These are phyloP conservation scores for Pleurozium schreberi DNA, from an alignment of 225 moss, liverwort and hornwort genomes.

Conservation along the genomic window DNA sequence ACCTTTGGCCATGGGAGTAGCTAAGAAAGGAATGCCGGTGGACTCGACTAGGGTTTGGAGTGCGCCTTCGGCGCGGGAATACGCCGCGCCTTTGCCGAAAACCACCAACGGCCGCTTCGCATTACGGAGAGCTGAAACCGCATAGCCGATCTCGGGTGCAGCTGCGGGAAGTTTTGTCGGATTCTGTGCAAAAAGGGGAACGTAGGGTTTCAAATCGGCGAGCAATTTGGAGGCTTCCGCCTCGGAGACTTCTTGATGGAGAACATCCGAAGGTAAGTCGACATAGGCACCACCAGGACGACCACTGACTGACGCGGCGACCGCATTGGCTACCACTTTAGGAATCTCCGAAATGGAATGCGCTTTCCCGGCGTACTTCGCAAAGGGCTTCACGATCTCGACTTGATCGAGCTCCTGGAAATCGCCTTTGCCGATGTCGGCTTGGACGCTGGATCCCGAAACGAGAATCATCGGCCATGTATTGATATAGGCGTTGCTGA, in stretches of 20 bases:
- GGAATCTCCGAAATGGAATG: slow-evolving; percentile 68
- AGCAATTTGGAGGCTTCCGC: slow-evolving; percentile 52
- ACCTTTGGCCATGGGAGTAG: slow-evolving; percentile 97
- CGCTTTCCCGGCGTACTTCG: slow-evolving; percentile 82
- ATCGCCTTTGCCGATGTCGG: slow-evolving; percentile 88
- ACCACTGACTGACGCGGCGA: slow-evolving; percentile 46
- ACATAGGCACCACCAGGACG: slow-evolving; percentile 84
- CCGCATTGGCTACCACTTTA: slow-evolving; percentile 51
- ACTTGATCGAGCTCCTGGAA: slow-evolving; percentile 94
- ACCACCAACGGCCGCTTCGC: slow-evolving; percentile 86
- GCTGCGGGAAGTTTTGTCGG: slow-evolving; percentile 33
- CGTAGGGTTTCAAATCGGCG: slow-evolving; percentile 26
- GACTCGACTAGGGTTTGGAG: slow-evolving; percentile 56
- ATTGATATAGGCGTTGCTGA: slow-evolving; percentile 92
- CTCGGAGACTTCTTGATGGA: slow-evolving; percentile 72
- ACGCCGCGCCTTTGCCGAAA: slow-evolving; percentile 93
- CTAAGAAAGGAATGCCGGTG: slow-evolving; percentile 80
- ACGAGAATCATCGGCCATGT: slow-evolving; percentile 89
- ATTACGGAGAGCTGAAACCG: slow-evolving; percentile 53
- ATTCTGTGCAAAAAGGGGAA: slow-evolving; percentile 39
- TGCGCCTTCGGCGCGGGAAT: slow-evolving; percentile 64
- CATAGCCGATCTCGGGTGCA: slow-evolving; percentile 25
- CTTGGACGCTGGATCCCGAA: slow-evolving; percentile 92
- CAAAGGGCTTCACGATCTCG: slow-evolving; percentile 78
- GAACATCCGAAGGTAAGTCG: slow-evolving; percentile 80